phyloP scores from a whole-genome alignment of 2,329 filamentous ascomycete genomes.

The Pestalotiopsis sp. region DNA sequence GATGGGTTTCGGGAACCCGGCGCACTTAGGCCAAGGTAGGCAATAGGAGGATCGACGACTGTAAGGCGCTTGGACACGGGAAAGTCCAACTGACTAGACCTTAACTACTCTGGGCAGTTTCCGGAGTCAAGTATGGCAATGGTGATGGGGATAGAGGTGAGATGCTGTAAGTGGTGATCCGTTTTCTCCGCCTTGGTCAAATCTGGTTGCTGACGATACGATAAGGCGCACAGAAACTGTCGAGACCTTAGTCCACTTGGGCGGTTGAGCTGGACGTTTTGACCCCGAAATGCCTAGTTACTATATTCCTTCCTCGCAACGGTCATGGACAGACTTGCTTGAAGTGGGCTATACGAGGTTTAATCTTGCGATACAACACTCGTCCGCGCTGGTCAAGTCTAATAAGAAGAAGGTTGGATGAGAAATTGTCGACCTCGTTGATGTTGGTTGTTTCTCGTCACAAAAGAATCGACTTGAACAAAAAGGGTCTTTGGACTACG shows the following conservation, averaged over 20 bases:
- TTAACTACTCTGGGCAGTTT: constrained; percentile 15
- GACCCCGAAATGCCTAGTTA: constrained; percentile 1
- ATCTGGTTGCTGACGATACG: constrained; percentile 4
- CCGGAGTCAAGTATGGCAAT: constrained; percentile 16
- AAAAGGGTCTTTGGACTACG: neutral
- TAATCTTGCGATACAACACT: neutral
- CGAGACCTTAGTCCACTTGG: constrained; percentile 8
- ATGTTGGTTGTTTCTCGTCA: neutral
- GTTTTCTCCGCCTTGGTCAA: constrained; percentile 2
- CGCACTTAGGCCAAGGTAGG: constrained; percentile 27
- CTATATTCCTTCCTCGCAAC: neutral
- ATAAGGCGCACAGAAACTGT: constrained; percentile 10
- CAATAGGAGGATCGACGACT: constrained; percentile 18
- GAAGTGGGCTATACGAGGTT: neutral
- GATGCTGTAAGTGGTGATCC: constrained; percentile 14
- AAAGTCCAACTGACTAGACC: constrained; percentile 19
- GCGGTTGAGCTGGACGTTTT: neutral
- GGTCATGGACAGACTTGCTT: neutral
- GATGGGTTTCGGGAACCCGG: constrained; percentile 35
- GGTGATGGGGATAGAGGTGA: constrained; percentile 14
- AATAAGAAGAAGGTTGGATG: neutral
- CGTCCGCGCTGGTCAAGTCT: neutral
- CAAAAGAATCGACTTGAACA: neutral
- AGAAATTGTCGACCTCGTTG: neutral
- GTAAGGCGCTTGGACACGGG: constrained; percentile 22